These are phyloP conservation scores for Eimeria praecox DNA, from an alignment of 169 alveolate genomes.

Conservation along the genomic window DNA sequence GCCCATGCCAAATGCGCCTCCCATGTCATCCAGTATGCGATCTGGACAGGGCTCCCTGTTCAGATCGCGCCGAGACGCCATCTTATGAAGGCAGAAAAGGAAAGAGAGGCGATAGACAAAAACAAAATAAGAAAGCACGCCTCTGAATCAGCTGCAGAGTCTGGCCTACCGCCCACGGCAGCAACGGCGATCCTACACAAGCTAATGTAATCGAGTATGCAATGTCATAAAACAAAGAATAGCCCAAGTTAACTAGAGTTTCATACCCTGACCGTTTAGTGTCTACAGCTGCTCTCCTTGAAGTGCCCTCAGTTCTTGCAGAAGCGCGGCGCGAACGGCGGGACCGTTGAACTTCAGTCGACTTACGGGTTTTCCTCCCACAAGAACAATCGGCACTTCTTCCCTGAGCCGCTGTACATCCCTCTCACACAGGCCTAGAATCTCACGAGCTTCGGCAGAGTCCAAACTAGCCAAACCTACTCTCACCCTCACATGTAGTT, in stretches of 20 bases:
- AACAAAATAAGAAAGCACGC: neutral
- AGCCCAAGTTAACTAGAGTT: neutral
- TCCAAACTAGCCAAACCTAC: constrained; percentile 29
- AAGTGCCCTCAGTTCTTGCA: constrained; percentile 17
- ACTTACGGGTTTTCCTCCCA: constrained; percentile 48
- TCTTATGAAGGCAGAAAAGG: neutral
- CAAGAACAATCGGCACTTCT: constrained; percentile 28
- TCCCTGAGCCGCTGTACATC: constrained; percentile 1
- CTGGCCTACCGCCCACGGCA: neutral
- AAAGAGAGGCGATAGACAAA: neutral
- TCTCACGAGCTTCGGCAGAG: constrained; percentile 7
- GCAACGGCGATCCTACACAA: neutral
- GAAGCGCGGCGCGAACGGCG: constrained; percentile 48
- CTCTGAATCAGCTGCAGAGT: neutral
- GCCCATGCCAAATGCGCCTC: constrained; percentile 98
- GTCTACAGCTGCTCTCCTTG: neutral
- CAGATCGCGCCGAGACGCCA: constrained; percentile 87
- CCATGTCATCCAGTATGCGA: constrained; percentile 97
- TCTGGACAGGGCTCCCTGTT: constrained; percentile 98
- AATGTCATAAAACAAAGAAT: neutral
- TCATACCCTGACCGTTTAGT: neutral
- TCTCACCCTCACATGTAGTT: constrained; percentile 9
- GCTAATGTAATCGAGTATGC: neutral
- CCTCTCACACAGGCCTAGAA: neutral
- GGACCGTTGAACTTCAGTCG: constrained; percentile 71